Evolutionary conservation across 2,329 filamentous ascomycete species (phyloP).

Genomic region (Thelonectria rubi): DNA sequence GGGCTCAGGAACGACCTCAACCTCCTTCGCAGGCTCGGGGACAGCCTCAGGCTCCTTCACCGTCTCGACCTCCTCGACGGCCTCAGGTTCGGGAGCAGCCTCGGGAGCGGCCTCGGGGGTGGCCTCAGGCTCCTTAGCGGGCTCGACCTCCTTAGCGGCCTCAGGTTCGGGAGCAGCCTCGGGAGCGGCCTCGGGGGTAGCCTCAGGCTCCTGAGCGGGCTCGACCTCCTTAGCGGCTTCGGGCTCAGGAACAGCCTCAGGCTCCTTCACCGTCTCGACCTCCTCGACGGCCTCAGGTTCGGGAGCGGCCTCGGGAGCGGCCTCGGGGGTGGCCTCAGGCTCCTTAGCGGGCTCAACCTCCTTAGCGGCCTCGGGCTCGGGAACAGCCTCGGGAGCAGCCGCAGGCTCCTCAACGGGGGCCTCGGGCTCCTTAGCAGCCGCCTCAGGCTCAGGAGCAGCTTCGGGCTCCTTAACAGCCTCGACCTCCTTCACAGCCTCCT

Average conservation of each 20-base stretch:
- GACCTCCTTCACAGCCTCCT: not conserved
- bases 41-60: not conserved
- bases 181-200: not conserved
- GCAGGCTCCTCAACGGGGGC: too few species aligned
- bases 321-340: too few species aligned
- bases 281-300: not conserved
- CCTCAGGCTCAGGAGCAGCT: not conserved
- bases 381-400: too few species aligned
- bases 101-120: too few species aligned
- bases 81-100: too few species aligned
- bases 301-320: too few species aligned
- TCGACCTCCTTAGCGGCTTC: not conserved
- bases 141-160: not conserved
- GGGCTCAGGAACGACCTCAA: not conserved
- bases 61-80: not conserved
- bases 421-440: not conserved
- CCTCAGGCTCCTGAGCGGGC: not conserved
- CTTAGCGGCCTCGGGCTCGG: not conserved
- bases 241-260: not conserved
- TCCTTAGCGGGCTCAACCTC: too few species aligned
- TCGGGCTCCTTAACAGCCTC: not conserved
- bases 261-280: not conserved
- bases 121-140: not conserved
- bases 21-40: not conserved
- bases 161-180: not conserved